Evolutionary conservation across 495 filamentous ascomycete genomes (phyloP).

Genomic region (Massariosphaeria phaeospora): DNA sequence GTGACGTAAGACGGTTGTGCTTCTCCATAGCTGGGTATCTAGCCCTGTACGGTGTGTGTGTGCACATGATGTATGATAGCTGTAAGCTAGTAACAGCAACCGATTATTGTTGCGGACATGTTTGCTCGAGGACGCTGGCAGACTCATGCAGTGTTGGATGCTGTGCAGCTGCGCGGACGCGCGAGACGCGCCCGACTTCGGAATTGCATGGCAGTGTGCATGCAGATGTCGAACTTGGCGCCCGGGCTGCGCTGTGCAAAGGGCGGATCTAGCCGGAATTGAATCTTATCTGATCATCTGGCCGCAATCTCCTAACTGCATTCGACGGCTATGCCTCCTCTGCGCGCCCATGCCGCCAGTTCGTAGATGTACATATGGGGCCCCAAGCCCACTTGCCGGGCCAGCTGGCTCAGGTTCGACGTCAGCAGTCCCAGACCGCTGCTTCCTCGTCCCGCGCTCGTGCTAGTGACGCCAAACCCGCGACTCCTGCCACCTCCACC

Average conservation of each 20-base stretch:
- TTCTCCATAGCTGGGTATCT: no score
- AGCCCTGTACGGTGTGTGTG: no score
- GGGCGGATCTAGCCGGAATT: constrained; percentile 28
- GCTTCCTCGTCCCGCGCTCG: constrained; percentile 4
- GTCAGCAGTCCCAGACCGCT: not conserved
- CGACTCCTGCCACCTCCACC: not conserved
- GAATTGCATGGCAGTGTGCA: not conserved
- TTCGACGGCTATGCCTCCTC: not conserved
- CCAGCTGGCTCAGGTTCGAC: no score
- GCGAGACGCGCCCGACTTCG: no score
- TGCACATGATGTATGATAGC: not conserved
- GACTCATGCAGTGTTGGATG: no score
- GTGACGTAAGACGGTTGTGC: no score
- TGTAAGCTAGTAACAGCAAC: not conserved
- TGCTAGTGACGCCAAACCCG: constrained; percentile 7
- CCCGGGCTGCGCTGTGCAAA: not conserved
- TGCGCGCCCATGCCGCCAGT: constrained; percentile 18
- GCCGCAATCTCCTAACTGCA: constrained; percentile 1
- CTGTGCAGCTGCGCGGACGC: no score
- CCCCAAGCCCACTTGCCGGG: not conserved
- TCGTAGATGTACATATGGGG: constrained; percentile 24
- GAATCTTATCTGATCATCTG: constrained; percentile 19
- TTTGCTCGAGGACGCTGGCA: no score
- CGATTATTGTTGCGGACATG: not conserved
- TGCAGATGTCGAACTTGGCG: not conserved